Evolutionary conservation across 1,139 yeast species (phyloP).

Genomic region (Saccharomyces uvarum): DNA sequence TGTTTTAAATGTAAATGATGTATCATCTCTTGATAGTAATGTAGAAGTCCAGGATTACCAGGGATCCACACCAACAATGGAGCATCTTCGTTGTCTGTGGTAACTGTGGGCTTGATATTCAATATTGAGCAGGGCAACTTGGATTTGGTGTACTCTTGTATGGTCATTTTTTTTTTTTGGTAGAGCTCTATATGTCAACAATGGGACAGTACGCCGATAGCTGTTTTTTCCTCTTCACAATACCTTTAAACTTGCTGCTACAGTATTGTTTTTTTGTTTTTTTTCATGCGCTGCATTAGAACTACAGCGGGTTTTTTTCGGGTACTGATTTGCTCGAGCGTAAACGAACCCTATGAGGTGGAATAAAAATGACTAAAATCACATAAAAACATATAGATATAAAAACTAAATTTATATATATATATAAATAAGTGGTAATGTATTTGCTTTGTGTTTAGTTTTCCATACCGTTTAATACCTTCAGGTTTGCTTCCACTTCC

Average conservation of each 20-base stretch:
- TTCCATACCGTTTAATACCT: constrained; percentile 36
- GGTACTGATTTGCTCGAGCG: background rate
- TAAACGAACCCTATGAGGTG: background rate
- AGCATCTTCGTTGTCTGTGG: constrained; percentile 3
- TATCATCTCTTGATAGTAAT: constrained; percentile 47
- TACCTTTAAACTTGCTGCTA: background rate
- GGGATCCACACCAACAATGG: constrained; percentile 49
- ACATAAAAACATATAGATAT: background rate
- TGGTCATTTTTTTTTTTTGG: constrained; percentile 2
- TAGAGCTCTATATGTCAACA: background rate
- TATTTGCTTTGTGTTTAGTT: background rate
- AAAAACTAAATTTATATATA: background rate
- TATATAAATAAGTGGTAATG: background rate
- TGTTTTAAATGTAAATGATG: constrained; percentile 37
- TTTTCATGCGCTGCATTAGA: background rate
- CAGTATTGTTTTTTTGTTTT: background rate
- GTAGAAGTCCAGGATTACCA: constrained; percentile 60
- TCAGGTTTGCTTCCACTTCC: constrained; percentile 38
- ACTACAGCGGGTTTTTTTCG: background rate
- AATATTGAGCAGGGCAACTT: constrained; percentile 9
- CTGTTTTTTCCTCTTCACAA: background rate
- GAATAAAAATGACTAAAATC: background rate
- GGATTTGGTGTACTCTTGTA: constrained; percentile 5
- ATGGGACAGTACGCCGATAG: background rate
- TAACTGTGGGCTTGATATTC: constrained; percentile 1